Conservation (phyloP, 768 basidiomycete genomes). For the Gymnopilus junonius region DNA sequence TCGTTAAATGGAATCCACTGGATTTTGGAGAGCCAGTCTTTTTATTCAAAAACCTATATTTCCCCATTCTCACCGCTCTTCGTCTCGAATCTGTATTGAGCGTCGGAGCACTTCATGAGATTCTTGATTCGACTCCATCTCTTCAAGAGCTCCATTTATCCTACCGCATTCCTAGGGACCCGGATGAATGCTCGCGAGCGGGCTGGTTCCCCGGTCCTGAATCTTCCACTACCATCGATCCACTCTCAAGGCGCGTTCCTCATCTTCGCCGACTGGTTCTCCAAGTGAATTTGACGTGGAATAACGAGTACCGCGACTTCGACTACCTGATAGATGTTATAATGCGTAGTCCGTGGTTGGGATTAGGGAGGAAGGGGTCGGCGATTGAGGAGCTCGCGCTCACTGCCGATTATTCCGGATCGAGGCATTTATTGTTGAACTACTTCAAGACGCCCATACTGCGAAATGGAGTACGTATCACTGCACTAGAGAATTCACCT, state of each 20-base stretch:
- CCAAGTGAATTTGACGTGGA: neutral
- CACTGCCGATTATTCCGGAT: neutral
- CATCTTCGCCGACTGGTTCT: neutral
- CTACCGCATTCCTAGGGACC: neutral
- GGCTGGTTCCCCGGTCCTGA: neutral
- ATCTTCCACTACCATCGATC: neutral
- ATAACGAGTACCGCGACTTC: neutral
- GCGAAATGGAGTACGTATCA: neutral
- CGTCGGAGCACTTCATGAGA: neutral
- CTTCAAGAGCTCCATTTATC: neutral
- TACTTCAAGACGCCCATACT: neutral
- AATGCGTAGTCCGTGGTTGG: neutral
- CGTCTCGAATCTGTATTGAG: neutral
- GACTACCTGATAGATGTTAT: neutral
- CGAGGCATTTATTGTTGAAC: neutral
- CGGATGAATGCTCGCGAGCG: neutral
- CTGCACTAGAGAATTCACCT: neutral
- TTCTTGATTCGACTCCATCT: neutral
- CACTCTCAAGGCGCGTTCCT: neutral
- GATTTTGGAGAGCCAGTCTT: neutral
- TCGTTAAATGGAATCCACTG: neutral
- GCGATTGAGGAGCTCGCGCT: neutral
- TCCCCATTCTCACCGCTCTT: neutral
- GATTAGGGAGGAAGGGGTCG: neutral
- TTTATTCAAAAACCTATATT: neutral